Conservation (phyloP, 2,329 filamentous ascomycete genomes). For the Penicillium fuscoglaucum region DNA sequence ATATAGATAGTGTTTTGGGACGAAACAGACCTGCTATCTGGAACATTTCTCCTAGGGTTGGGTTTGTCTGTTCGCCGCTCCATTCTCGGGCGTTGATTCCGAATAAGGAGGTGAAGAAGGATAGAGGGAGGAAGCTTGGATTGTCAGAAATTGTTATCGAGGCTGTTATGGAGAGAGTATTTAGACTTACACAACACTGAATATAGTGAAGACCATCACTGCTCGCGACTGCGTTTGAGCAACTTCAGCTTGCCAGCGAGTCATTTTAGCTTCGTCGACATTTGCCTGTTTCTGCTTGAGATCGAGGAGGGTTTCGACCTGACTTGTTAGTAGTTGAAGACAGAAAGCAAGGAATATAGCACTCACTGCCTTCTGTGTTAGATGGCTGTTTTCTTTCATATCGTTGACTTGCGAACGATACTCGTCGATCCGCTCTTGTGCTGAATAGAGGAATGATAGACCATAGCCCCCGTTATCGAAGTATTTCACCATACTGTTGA, state of each 20-base stretch:
- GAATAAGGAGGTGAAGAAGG: conserved; percentile 66
- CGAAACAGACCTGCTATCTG: conserved; percentile 29
- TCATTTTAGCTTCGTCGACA: conserved; percentile 65
- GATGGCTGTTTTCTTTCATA: conserved; percentile 60
- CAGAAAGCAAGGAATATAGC: background rate
- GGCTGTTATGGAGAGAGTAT: background rate
- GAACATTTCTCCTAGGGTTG: conserved; percentile 32
- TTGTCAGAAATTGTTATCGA: background rate
- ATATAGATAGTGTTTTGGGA: background rate
- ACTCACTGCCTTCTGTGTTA: conserved; percentile 58
- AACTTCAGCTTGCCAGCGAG: conserved; percentile 62
- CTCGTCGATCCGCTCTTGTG: conserved; percentile 55
- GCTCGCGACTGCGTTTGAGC: conserved; percentile 63
- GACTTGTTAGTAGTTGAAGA: conserved; percentile 2
- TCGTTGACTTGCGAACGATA: conserved; percentile 57
- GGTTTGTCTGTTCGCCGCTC: conserved; percentile 50
- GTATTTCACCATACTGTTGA: conserved; percentile 44
- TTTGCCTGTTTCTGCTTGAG: conserved; percentile 68
- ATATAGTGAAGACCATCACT: conserved; percentile 60
- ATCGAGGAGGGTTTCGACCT: conserved; percentile 65
- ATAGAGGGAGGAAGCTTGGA: conserved; percentile 57
- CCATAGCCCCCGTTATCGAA: conserved; percentile 44
- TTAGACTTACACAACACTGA: conserved; percentile 57
- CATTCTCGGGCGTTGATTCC: conserved; percentile 66
- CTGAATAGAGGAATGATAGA: conserved; percentile 54